Percentiles rank a stretch among this genome's conserved stretches.
phyloP scores from a whole-genome alignment of 192 early-diverging fungal genomes.

The Backusella australiensis region DNA sequence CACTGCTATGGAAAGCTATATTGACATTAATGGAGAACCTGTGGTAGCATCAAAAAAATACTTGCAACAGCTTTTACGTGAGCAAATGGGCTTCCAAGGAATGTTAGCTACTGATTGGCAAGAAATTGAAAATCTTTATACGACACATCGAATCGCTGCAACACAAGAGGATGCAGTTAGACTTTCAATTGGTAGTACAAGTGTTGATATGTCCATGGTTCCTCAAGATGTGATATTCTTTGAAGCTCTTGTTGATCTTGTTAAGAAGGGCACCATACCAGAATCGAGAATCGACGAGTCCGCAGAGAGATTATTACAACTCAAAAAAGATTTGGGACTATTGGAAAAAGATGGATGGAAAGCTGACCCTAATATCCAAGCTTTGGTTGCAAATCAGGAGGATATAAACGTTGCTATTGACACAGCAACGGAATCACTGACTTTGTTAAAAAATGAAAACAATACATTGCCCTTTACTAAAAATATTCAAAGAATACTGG shows the following conservation, averaged over 20 bases:
- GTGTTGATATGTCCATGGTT: conserved; percentile 64
- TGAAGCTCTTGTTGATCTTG: conserved; percentile 35
- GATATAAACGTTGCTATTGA: conserved; percentile 48
- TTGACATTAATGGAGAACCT: conserved; percentile 58
- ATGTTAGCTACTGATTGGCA: conserved; percentile 62
- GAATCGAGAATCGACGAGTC: conserved; percentile 48
- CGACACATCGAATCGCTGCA: conserved; percentile 40
- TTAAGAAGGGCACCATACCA: conserved; percentile 35
- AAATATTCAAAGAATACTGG: conserved; percentile 40
- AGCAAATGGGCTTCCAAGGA: conserved; percentile 54
- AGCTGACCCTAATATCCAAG: conserved; percentile 34
- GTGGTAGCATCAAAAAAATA: conserved; percentile 56
- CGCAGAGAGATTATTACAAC: conserved; percentile 54
- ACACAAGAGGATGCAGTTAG: conserved; percentile 42
- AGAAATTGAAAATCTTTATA: conserved; percentile 53
- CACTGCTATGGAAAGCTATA: conserved; percentile 64
- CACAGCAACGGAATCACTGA: conserved; percentile 54
- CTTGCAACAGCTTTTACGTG: conserved; percentile 47
- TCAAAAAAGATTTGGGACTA: conserved; percentile 66
- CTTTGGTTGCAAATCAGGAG: conserved; percentile 45
- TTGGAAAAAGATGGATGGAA: conserved; percentile 42
- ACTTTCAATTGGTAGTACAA: conserved; percentile 44
- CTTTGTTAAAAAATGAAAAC: conserved; percentile 55
- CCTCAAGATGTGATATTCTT: conserved; percentile 55
- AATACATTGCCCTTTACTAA: conserved; percentile 45